These are phyloP conservation scores for Galium porrigens DNA, from an alignment of 305 asterid genomes.

Conservation along the genomic window DNA sequence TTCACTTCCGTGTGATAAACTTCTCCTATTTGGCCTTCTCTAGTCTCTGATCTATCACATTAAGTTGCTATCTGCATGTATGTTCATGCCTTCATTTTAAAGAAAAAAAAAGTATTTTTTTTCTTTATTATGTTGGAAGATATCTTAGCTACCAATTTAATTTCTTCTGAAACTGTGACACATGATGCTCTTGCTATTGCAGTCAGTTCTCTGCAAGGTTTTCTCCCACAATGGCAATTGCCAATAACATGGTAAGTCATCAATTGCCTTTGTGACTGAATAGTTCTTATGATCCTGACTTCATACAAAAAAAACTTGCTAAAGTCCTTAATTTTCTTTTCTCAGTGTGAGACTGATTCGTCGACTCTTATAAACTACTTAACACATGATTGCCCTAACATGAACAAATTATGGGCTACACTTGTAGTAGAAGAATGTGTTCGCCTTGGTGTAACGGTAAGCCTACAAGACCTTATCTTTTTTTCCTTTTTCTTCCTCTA, in stretches of 20 bases:
- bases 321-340: conserved; percentile 18
- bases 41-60: background rate
- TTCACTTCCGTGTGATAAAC: background rate
- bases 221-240: conserved; percentile 52
- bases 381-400: conserved; percentile 47
- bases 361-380: conserved; percentile 22
- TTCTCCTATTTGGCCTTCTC: background rate
- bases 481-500: background rate
- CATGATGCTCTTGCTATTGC: conserved; percentile 30
- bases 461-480: conserved; percentile 21
- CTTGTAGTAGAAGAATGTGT: conserved; percentile 87
- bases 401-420: conserved; percentile 83
- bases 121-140: background rate
- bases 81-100: background rate
- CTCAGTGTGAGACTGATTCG: conserved; percentile 36
- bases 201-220: conserved; percentile 64
- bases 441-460: conserved; percentile 89
- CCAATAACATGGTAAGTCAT: conserved; percentile 60
- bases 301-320: background rate
- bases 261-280: background rate
- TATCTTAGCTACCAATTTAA: conserved; percentile 16
- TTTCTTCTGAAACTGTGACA: conserved; percentile 42
- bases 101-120: background rate
- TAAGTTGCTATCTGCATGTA: background rate
- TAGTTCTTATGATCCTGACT: background rate